Evolutionary conservation across 805 yeast species (phyloP), one percentile per base, ranked within the genome.

Genomic region (Ogataea thermomethanolica): DNA sequence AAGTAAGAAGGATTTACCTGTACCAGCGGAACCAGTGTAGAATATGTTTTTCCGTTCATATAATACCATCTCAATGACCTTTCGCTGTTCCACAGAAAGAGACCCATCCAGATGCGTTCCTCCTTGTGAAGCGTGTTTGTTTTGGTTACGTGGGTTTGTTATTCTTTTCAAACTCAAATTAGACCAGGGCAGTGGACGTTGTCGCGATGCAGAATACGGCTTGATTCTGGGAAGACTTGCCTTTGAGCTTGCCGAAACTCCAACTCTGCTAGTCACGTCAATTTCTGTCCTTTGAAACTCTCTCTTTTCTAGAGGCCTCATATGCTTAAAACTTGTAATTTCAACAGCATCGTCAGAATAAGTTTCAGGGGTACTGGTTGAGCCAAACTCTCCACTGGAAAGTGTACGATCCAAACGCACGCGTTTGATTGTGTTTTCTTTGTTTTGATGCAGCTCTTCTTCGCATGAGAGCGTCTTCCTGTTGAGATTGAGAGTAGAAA

Each of bases 1-100:
- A 20, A 85, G 60, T 5, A 85, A 72, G 14, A 79, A 79, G 2
- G 95, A 84, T 58, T 85, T 85, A 17, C 20, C 20, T 17, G 20
- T 17, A 17, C 20, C 20, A 17, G 20, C 20, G 20, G 20, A 17
- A 17, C 20, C 95, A 0, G 95, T 84, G 53, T 79, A 84, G 50
- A 85, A 85, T 1, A 85, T 69, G 46, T 74, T 83, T 31, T 65
- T 53, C 2, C 73, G 69, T 15, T 71, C 70, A 11, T 69, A 61
- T 6, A 82, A 69, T 7, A 80, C 79, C 9, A 71, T 56, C 15
- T 73, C 66, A 7, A 84, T 49, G 6, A 85, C 76, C 14, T 54
- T 50, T 5, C 48, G 26, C 56, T 77, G 83, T 41, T 75, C 81
- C 12, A 26, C 29, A 7, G 61, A 51, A 10, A 58, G 30, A 10